A percentile compares a stretch with the other conserved stretches of the same genome.
phyloP scores from a whole-genome alignment of 192 early-diverging fungal species.

The Linnemannia elongata region DNA sequence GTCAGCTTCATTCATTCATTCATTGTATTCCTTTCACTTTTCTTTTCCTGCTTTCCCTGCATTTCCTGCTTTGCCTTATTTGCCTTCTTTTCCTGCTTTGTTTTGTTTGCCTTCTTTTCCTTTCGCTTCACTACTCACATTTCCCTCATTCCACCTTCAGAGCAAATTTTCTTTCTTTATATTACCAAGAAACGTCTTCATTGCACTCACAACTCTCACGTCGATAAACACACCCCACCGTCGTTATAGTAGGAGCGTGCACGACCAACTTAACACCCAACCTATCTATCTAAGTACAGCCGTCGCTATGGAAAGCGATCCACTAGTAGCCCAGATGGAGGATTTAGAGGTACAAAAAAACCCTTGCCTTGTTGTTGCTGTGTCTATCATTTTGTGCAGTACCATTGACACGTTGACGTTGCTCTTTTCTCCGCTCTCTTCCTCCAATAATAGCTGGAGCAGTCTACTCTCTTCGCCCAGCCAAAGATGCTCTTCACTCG shows the following conservation, averaged over 20 bases:
- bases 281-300: background rate
- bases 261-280: background rate
- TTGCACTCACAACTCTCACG: too few species aligned
- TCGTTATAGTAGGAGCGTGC: background rate
- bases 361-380: background rate
- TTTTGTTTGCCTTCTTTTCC: background rate
- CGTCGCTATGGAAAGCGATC: conserved; percentile 34
- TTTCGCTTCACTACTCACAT: background rate
- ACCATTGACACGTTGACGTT: background rate
- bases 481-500: conserved; percentile 71
- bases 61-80: background rate
- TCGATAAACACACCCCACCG: too few species aligned
- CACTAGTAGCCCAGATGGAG: conserved; percentile 52
- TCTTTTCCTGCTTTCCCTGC: too few species aligned
- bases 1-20: background rate
- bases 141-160: background rate
- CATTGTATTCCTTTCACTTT: too few species aligned
- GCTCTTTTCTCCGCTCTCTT: background rate
- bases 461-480: conserved; percentile 17
- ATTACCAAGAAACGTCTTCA: too few species aligned
- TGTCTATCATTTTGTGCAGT: background rate
- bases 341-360: conserved; percentile 29
- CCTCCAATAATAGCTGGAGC: conserved; percentile 16
- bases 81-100: too few species aligned
- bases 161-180: background rate